Conservation (phyloP, 306 rosid genomes). For the Quercus ilex region DNA sequence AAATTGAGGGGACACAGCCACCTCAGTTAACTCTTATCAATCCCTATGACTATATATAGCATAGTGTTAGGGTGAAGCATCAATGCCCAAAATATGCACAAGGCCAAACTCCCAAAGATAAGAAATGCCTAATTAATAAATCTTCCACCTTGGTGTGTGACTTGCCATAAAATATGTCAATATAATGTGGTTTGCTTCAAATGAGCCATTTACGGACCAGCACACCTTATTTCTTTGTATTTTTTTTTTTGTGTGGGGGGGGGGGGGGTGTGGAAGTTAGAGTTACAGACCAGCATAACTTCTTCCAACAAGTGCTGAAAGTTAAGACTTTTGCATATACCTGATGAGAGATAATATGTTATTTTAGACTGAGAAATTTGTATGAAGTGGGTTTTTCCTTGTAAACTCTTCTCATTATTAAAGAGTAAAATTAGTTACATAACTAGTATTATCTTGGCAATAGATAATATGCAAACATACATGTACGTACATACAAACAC, state of each 20-base stretch:
- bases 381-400: neutral
- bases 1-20: neutral
- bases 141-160: neutral
- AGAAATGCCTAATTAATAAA: neutral
- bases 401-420: neutral
- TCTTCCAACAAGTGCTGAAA: neutral
- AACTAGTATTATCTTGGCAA: neutral
- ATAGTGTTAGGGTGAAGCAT: neutral
- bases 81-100: neutral
- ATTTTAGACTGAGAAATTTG: neutral
- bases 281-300: conserved; percentile 7
- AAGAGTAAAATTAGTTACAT: neutral
- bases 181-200: conserved; percentile 1
- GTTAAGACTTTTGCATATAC: neutral
- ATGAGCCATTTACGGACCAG: neutral
- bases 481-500: neutral
- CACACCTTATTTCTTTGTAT: neutral
- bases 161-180: neutral
- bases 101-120: neutral
- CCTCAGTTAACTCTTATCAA: conserved; percentile 6
- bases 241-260: too few species aligned
- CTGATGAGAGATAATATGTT: conserved; percentile 4
- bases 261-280: neutral
- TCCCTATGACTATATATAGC: neutral
- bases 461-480: neutral